Evolutionary conservation across 192 early-diverging fungal species (phyloP), one percentile per base, ranked within the genome.

Genomic region (Coemansia sp.): DNA sequence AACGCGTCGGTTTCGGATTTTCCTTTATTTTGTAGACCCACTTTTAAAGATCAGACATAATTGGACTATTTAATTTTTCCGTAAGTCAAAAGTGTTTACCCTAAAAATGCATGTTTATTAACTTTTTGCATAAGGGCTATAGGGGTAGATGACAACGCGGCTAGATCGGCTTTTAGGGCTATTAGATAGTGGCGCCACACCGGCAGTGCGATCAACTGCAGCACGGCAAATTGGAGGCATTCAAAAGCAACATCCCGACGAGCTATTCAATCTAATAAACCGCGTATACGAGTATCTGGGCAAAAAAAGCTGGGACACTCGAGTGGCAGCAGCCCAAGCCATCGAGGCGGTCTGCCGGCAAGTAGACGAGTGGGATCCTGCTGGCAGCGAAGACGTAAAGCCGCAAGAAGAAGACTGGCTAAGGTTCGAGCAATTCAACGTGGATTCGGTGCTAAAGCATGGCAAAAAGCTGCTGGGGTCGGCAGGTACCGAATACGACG

Each of bases 181-280:
- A 18, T 78, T 99, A 33, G 95, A 98, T 58, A 97, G 89, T 6
- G 97, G 97, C 19, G 92, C 93, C 2, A 97, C 93, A 5, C 71
- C 87, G 0, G 73, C 89, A 37, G 91, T 99, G 41, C 67, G 97
- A 13, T 70, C 79, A 30, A 93, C 94, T 12, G 97, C 97, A 11
- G 97, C 97, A 5, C 86, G 91, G 49, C 97, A 99, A 67, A 78
- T 99, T 41, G 97, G 94, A 15, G 90, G 93, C 39, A 90, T 97
- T 50, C 94, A 97, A 71, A 87, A 85, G 55, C 91, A 94, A 60
- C 90, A 97, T 50, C 95, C 94, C 1, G 82, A 90, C 61, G 94
- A 99, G 65, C 82, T 98, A 20, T 92, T 89, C 64, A 84, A 85
- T 45, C 82, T 99, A 8, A 79, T 99, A 28, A 83, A 81, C 44